These are phyloP conservation scores for Cryphonectria naterciae DNA, from an alignment of 2,329 filamentous ascomycete species.

Conservation along the genomic window DNA sequence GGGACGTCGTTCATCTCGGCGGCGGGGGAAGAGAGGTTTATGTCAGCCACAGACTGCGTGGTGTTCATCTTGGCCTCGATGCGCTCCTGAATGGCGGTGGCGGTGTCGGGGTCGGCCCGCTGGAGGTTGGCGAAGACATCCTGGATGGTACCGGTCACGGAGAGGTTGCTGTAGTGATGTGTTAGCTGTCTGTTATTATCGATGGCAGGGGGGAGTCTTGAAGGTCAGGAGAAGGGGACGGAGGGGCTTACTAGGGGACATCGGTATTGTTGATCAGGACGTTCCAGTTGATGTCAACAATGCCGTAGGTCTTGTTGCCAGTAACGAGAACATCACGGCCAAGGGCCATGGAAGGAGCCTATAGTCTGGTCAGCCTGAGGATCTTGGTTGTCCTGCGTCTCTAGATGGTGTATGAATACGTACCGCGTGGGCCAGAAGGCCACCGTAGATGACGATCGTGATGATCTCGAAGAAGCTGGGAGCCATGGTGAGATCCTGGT, in stretches of 20 bases:
- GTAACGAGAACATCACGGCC: not conserved
- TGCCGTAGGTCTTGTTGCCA: conserved; percentile 5
- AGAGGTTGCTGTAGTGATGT: not conserved
- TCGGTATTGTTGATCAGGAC: not conserved
- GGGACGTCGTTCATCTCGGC: not conserved
- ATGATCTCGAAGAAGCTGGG: not conserved
- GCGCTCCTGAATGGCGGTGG: conserved; percentile 22
- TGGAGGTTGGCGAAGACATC: not conserved
- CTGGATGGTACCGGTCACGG: conserved; percentile 1
- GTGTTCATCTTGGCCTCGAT: not conserved
- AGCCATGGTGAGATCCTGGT: not conserved
- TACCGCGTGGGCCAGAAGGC: not conserved
- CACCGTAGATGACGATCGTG: not conserved
- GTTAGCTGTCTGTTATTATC: not conserved
- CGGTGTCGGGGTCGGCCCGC: not conserved
- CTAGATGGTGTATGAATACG: not conserved
- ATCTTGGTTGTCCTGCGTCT: not conserved
- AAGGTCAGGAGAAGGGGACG: not conserved
- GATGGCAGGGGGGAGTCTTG: not conserved
- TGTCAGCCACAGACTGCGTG: not conserved
- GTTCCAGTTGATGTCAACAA: conserved; percentile 3
- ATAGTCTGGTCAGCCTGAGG: not conserved
- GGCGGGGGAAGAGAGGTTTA: not conserved
- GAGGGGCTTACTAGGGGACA: not conserved
- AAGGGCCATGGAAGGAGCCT: not conserved